Evolutionary conservation across 2,329 filamentous ascomycete species (phyloP), one percentile per base, ranked within the genome.

Genomic region (Ophiostoma novo-ulmi): DNA sequence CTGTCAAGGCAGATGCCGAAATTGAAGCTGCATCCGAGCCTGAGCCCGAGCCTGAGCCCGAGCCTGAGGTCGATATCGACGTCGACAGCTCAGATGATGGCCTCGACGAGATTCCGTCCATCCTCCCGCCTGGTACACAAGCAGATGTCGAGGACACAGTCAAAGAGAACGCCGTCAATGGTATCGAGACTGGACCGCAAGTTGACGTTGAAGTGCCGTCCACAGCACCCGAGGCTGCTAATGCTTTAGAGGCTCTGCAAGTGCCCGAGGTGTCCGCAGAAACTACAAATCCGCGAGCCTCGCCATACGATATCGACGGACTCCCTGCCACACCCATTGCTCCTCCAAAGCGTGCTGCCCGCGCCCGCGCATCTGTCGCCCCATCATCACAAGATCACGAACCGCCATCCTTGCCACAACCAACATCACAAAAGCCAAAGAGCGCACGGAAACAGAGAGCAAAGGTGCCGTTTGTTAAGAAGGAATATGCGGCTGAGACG

Each of bases 31-130:
- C 13, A 5, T 14, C 7, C 2, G 36, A 13, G 17, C 22, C 61
- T 13, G 8, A 58, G 11, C 36, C 31, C 7, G 20, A 17, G n/a
- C 36, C 10, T 6, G 8, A 58, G 11, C 36, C 31, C 7, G 20
- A 17, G n/a, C 36, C 10, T 6, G 52, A 58, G 0, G 14, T 52
- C 1, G 64, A 36, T 4, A 63, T 55, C 11, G 68, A 64, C 2
- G 64, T 70, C 1, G 55, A 70, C 20, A 73, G 72, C 66, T 71
- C 71, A 0, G 71, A 72, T 35, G 71, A 72, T 68, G 71, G 65
- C 20, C 39, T 73, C 3, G 72, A 73, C 11, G 72, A 73, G 31
- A 73, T 73, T 10, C 72, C 72, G 0, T 20, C 48, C 10, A 61
- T 26, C 2, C 66, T 69, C 4, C 72, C 66, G 17, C 65, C 66